Conservation (phyloP, 177 flowering plant species). For the Vitis hybrid region DNA sequence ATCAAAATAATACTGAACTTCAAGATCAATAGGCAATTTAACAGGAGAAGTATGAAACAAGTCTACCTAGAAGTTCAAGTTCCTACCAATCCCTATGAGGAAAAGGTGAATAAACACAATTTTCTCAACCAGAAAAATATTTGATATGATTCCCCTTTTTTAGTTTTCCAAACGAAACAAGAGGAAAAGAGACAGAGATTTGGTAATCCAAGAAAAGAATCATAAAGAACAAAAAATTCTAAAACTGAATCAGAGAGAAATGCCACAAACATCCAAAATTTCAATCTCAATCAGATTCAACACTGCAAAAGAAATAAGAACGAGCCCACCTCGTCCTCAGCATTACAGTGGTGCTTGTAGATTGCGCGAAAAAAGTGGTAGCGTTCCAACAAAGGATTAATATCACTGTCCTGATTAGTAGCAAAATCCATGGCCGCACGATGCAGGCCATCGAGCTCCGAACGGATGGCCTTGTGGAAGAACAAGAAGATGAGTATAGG, state of each 20-base stretch:
- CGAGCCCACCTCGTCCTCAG: slow-evolving; percentile 87
- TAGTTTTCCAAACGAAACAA: too few species aligned
- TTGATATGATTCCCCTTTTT: too few species aligned
- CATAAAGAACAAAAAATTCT: too few species aligned
- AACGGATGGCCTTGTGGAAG: slow-evolving; percentile 82
- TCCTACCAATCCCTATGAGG: too few species aligned
- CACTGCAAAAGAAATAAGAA: neutral
- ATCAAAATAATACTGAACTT: too few species aligned
- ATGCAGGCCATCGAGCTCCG: slow-evolving; percentile 82
- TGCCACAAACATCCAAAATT: neutral
- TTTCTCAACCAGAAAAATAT: too few species aligned
- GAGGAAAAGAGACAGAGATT: too few species aligned
- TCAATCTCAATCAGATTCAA: neutral
- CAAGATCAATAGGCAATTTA: too few species aligned
- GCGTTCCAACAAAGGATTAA: slow-evolving; percentile 52
- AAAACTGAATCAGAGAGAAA: neutral
- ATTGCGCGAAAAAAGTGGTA: slow-evolving; percentile 65
- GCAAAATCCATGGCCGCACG: slow-evolving; percentile 69
- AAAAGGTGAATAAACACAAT: too few species aligned
- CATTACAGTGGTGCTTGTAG: slow-evolving; percentile 88
- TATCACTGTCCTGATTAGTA: slow-evolving; percentile 34
- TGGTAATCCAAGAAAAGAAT: too few species aligned
- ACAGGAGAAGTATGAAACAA: too few species aligned
- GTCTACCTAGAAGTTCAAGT: too few species aligned
- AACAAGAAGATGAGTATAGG: slow-evolving; percentile 80